phyloP scores from a whole-genome alignment of 2,329 filamentous ascomycete genomes.

The Ophioceras dolichostomum region DNA sequence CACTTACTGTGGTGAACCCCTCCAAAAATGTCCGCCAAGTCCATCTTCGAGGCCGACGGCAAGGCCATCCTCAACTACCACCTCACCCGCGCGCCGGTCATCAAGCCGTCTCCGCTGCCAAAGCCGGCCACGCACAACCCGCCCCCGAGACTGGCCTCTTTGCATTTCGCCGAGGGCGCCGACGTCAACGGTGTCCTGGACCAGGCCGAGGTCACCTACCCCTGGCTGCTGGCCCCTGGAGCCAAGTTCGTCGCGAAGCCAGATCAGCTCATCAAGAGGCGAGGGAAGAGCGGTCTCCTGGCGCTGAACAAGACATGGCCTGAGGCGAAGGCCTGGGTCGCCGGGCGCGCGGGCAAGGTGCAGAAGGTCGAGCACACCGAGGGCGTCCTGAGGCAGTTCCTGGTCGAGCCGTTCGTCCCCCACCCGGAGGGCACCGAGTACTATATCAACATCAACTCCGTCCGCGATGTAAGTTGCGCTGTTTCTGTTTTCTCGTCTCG shows the following conservation, averaged over 20 bases:
- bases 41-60: slow-evolving; percentile 97
- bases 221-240: slow-evolving; percentile 75
- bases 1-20: slow-evolving; percentile 7
- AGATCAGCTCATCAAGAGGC: slow-evolving; percentile 98
- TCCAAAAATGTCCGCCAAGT: slow-evolving; percentile 80
- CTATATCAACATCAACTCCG: slow-evolving; percentile 99
- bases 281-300: slow-evolving; percentile 96
- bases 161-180: slow-evolving; percentile 86
- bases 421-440: slow-evolving; percentile 94
- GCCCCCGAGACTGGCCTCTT: slow-evolving; percentile 76
- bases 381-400: slow-evolving; percentile 84
- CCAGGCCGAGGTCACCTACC: slow-evolving; percentile 93
- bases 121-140: slow-evolving; percentile 79
- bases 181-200: slow-evolving; percentile 75
- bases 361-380: slow-evolving; percentile 88
- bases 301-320: slow-evolving; percentile 95
- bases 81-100: slow-evolving; percentile 91
- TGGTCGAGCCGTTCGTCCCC: slow-evolving; percentile 96
- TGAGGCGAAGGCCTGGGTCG: slow-evolving; percentile 89
- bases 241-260: slow-evolving; percentile 98
- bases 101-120: slow-evolving; percentile 94
- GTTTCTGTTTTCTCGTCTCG: slow-evolving; percentile 11
- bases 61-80: slow-evolving; percentile 99
- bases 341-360: slow-evolving; percentile 78
- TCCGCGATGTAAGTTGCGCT: slow-evolving; percentile 77